phyloP scores from a whole-genome alignment of 441 rosid genomes.

The Mallotus repandus region DNA sequence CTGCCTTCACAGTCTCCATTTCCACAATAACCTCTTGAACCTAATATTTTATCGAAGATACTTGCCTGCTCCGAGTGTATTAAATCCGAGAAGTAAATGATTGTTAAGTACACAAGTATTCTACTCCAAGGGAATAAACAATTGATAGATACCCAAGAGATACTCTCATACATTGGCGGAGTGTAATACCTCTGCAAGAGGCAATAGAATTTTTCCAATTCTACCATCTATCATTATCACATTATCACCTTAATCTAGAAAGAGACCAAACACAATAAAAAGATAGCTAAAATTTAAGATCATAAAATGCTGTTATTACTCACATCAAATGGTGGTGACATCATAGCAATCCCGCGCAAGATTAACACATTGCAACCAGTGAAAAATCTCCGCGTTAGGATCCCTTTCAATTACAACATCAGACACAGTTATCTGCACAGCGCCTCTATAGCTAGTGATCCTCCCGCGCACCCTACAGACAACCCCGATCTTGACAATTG shows the following conservation, averaged over 20 bases:
- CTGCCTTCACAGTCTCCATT: background rate
- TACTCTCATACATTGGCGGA: too few relatives aligned
- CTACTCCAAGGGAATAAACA: too few relatives aligned
- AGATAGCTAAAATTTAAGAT: background rate
- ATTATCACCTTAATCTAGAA: conserved; percentile 3
- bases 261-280: background rate
- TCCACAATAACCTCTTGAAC: background rate
- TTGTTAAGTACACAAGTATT: too few relatives aligned
- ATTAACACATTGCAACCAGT: conserved; percentile 66
- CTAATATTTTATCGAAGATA: background rate
- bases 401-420: conserved; percentile 67
- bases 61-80: too few relatives aligned
- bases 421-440: conserved; percentile 61
- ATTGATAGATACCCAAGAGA: too few relatives aligned
- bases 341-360: conserved; percentile 45
- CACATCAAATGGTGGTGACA: conserved; percentile 9
- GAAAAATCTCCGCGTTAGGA: conserved; percentile 73
- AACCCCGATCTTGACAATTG: conserved; percentile 43
- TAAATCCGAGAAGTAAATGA: too few relatives aligned
- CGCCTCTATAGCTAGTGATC: conserved; percentile 53
- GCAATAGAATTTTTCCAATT: too few relatives aligned
- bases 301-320: background rate
- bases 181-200: too few relatives aligned
- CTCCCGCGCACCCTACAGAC: conserved; percentile 76
- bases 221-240: background rate